Percentiles rank a stretch among this genome's conserved stretches.
These are phyloP conservation scores for Pseudogymnoascus sp. DNA, from an alignment of 2,329 filamentous ascomycete genomes.

Conservation along the genomic window DNA sequence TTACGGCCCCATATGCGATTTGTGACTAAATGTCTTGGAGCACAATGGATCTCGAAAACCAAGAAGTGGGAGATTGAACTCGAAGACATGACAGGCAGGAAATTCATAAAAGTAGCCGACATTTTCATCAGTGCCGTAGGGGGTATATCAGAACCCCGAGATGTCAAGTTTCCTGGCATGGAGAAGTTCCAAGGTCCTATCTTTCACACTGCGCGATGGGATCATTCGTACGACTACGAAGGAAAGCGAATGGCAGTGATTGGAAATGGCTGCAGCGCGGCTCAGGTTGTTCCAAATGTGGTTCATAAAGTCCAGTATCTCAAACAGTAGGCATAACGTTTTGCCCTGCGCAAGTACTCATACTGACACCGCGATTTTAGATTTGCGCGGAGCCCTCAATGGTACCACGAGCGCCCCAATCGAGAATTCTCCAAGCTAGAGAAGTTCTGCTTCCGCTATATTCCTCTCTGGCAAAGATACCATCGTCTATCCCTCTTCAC, in stretches of 20 bases:
- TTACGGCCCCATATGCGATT: slow-evolving; percentile 25
- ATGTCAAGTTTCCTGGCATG: slow-evolving; percentile 25
- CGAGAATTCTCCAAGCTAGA: slow-evolving; percentile 24
- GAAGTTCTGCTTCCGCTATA: slow-evolving; percentile 26
- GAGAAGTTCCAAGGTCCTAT: slow-evolving; percentile 26
- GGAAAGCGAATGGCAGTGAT: slow-evolving; percentile 28
- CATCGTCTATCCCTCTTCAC: slow-evolving; percentile 21
- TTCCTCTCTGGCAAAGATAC: slow-evolving; percentile 22
- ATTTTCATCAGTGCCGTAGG: slow-evolving; percentile 25
- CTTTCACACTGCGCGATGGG: slow-evolving; percentile 29
- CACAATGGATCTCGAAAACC: slow-evolving; percentile 22
- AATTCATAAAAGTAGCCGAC: slow-evolving; percentile 21
- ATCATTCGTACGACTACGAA: slow-evolving; percentile 21
- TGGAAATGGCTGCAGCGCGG: slow-evolving; percentile 30
- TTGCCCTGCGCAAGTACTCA: neutral
- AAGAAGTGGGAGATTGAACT: slow-evolving; percentile 26
- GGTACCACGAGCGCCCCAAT: slow-evolving; percentile 32
- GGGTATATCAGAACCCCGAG: slow-evolving; percentile 24
- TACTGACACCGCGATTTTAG: neutral
- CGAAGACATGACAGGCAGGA: slow-evolving; percentile 21
- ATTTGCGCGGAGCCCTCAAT: slow-evolving; percentile 24
- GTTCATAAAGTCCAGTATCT: slow-evolving; percentile 20
- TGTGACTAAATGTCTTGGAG: slow-evolving; percentile 20
- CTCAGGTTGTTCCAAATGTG: slow-evolving; percentile 26
- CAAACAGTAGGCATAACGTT: slow-evolving; percentile 21